Conservation (phyloP, 352 stramenopile species). For the Phytophthora rubi region DNA sequence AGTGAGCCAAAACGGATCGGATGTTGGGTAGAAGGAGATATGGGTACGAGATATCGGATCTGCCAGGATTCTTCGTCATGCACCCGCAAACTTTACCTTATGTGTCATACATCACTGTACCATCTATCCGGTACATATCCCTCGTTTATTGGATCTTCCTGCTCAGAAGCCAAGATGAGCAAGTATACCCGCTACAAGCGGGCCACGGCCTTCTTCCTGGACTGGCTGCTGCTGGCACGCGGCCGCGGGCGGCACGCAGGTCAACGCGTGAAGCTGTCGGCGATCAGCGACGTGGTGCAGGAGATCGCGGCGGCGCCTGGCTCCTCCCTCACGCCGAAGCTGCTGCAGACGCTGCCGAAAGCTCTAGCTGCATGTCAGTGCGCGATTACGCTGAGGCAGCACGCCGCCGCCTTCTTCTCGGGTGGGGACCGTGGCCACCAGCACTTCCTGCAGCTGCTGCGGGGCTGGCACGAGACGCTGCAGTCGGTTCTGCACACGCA, state of each 20-base stretch:
- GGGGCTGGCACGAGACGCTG: slow-evolving; percentile 1
- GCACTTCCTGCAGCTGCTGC: slow-evolving; percentile 6
- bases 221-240: slow-evolving; percentile 26
- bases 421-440: not conserved
- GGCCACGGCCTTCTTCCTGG: slow-evolving; percentile 29
- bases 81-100: too few species aligned
- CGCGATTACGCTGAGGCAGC: slow-evolving; percentile 19
- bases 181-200: slow-evolving; percentile 26
- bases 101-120: too few species aligned
- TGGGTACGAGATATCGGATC: too few species aligned
- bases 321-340: slow-evolving; percentile 4
- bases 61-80: too few species aligned
- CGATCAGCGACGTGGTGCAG: slow-evolving; percentile 13
- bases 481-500: not conserved
- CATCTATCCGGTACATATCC: too few species aligned
- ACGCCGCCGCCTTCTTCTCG: slow-evolving; percentile 10
- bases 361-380: slow-evolving; percentile 19
- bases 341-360: slow-evolving; percentile 15
- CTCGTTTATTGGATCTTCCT: too few species aligned
- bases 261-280: not conserved
- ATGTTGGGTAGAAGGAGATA: too few species aligned
- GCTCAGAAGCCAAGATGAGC: not conserved
- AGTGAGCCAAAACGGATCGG: too few species aligned
- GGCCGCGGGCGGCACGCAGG: not conserved
- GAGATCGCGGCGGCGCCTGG: slow-evolving; percentile 12